Evolutionary conservation across 192 early-diverging fungal genomes (phyloP).

Genomic region (Coemansia sp.): DNA sequence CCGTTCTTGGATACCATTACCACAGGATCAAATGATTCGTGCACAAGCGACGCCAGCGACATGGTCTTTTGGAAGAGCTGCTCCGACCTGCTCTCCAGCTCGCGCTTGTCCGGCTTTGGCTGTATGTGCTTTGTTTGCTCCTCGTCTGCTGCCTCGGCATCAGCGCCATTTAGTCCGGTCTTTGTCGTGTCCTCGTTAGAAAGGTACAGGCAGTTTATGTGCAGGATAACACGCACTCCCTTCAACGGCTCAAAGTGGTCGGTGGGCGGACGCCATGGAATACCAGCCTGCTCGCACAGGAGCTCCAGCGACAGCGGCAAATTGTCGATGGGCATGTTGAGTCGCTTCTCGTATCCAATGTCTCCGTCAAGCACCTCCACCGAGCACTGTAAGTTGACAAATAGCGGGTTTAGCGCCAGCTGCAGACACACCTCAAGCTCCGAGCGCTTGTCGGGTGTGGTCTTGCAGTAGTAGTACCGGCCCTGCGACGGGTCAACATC

Average conservation of each 20-base stretch:
- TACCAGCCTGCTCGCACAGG: constrained; percentile 46
- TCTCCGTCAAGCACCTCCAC: constrained; percentile 40
- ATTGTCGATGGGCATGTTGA: constrained; percentile 48
- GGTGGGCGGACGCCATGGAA: constrained; percentile 45
- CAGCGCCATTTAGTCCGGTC: background rate
- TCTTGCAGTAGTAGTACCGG: constrained; percentile 44
- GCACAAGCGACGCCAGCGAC: constrained; percentile 45
- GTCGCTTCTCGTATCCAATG: constrained; percentile 25
- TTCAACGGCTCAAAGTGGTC: constrained; percentile 52
- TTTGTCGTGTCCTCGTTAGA: constrained; percentile 19
- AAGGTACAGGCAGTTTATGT: constrained; percentile 51
- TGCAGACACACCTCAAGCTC: constrained; percentile 49
- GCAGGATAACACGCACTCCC: constrained; percentile 46
- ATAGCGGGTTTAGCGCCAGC: constrained; percentile 49
- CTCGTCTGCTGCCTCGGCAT: background rate
- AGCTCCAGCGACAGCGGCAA: constrained; percentile 45
- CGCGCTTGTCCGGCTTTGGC: constrained; percentile 35
- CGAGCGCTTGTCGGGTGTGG: constrained; percentile 26
- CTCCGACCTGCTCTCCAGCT: constrained; percentile 30
- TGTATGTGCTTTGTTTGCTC: constrained; percentile 18
- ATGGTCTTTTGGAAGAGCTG: constrained; percentile 51
- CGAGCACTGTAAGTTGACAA: constrained; percentile 49
- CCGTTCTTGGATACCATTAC: constrained; percentile 4
- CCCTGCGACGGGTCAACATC: constrained; percentile 42
- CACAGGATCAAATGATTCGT: constrained; percentile 23